phyloP scores from a whole-genome alignment of 75 land plant species.

The Picea glauca region DNA sequence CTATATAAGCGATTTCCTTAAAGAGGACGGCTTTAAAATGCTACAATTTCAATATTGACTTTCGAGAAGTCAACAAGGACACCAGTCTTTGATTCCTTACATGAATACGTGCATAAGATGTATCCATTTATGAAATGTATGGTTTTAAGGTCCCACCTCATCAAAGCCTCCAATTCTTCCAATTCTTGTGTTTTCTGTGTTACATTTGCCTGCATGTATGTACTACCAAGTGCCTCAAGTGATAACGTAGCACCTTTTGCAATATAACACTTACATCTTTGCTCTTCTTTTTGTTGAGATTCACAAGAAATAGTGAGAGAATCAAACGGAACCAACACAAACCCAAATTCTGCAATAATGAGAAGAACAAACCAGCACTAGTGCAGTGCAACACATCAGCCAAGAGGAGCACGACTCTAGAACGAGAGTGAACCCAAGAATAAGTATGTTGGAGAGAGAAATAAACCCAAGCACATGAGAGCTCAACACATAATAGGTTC shows the following conservation, averaged over 20 bases:
- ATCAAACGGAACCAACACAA: too few species aligned
- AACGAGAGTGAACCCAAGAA: too few species aligned
- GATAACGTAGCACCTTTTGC: not conserved
- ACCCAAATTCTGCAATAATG: too few species aligned
- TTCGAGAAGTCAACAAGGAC: not conserved
- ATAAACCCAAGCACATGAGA: too few species aligned
- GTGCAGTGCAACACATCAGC: too few species aligned
- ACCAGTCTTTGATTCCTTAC: not conserved
- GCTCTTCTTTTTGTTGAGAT: too few species aligned
- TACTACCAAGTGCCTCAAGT: not conserved
- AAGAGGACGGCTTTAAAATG: not conserved
- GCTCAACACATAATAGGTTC: too few species aligned
- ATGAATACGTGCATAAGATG: not conserved
- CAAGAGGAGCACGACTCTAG: too few species aligned
- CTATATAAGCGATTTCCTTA: not conserved
- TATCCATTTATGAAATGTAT: not conserved
- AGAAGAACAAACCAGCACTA: too few species aligned
- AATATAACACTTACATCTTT: too few species aligned
- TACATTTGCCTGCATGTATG: not conserved
- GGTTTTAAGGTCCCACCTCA: not conserved
- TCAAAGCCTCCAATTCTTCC: not conserved
- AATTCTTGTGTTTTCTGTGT: not conserved
- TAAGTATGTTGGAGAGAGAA: too few species aligned
- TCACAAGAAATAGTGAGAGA: too few species aligned
- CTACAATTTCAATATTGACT: not conserved